Conservation (phyloP, 1,284 basidiomycete genomes). For the Sphagnurus paluster region DNA sequence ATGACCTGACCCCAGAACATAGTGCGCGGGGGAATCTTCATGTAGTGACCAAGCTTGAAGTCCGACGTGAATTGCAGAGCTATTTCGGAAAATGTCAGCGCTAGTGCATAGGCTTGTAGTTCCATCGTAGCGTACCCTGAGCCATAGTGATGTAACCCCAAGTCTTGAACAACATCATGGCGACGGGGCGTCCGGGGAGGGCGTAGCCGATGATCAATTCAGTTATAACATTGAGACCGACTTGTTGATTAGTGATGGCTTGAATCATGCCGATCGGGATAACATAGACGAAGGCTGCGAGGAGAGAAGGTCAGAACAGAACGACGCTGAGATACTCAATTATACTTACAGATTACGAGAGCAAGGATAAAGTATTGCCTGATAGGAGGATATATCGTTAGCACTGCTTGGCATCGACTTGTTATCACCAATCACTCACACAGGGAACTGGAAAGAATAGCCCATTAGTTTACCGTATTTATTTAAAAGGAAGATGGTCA, state of each 20-base stretch:
- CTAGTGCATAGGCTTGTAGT: neutral
- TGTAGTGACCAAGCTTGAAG: conserved; percentile 73
- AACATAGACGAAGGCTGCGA: conserved; percentile 52
- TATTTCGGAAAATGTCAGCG: conserved; percentile 8
- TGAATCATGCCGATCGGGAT: conserved; percentile 71
- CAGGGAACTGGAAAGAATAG: conserved; percentile 28
- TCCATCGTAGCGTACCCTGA: conserved; percentile 28
- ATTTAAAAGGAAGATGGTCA: neutral
- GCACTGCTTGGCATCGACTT: neutral
- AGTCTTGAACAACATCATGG: conserved; percentile 64
- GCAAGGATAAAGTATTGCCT: conserved; percentile 48
- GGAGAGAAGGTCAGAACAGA: conserved; percentile 10
- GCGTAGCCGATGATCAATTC: conserved; percentile 55
- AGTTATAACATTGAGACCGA: conserved; percentile 60
- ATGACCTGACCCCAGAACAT: conserved; percentile 66
- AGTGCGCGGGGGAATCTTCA: conserved; percentile 60
- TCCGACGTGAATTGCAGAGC: conserved; percentile 60
- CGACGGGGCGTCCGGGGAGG: conserved; percentile 53
- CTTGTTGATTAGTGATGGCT: conserved; percentile 64
- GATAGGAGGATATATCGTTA: neutral
- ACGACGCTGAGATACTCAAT: conserved; percentile 8
- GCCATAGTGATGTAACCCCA: conserved; percentile 50
- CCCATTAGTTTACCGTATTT: neutral
- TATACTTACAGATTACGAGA: conserved; percentile 39
- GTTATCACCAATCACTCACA: conserved; percentile 22